Evolutionary conservation across 768 basidiomycete genomes (phyloP), one percentile per base, ranked within the genome.

Genomic region (Pisolithus orientalis): DNA sequence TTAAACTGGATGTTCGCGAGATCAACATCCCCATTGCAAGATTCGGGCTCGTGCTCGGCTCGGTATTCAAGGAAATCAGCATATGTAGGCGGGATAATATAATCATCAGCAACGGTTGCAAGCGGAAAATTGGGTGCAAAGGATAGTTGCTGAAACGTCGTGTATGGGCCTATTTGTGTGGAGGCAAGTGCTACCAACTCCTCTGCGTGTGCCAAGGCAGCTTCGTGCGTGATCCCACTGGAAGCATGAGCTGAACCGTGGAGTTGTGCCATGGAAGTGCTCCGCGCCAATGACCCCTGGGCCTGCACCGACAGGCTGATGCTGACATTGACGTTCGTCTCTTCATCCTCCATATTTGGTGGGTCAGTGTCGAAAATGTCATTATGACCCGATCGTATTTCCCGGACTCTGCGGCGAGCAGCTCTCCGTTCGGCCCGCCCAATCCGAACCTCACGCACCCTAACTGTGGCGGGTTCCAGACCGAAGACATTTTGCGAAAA

Each of bases 401-500:
- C 87, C 32, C 90, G 80, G 13, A 87, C 83, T 49, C 91, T 77
- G 51, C 93, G 77, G 32, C 92, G 76, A 21, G 91, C 89, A 10
- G 91, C 90, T 53, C 93, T 72, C 31, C 92, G 79, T 66, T 94
- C 93, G 2, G 89, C 88, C 4, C 92, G 82, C 6, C 90, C 92
- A 42, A 94, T 91, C 32, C 93, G 79, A 24, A 95, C 92, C 67
- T 95, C 93, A 5, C 92, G 83, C n/a, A 95, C 92, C 27, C 92
- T 80, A 17, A 95, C 92, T 0, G 93, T 95, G 2, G 91, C 91
- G 9, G 92, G 92, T 64, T 94, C 92, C 37, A 94, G 71, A 10
- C 93, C 92, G 62, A 94, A 94, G 28, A 94, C 88, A 57, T 92
- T 94, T 65, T 94, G 90, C 2, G 85, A 80, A 64, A 94, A 94